These are phyloP conservation scores for Heterobasidion irregulare DNA, from an alignment of 1,284 basidiomycete species.

Conservation along the genomic window DNA sequence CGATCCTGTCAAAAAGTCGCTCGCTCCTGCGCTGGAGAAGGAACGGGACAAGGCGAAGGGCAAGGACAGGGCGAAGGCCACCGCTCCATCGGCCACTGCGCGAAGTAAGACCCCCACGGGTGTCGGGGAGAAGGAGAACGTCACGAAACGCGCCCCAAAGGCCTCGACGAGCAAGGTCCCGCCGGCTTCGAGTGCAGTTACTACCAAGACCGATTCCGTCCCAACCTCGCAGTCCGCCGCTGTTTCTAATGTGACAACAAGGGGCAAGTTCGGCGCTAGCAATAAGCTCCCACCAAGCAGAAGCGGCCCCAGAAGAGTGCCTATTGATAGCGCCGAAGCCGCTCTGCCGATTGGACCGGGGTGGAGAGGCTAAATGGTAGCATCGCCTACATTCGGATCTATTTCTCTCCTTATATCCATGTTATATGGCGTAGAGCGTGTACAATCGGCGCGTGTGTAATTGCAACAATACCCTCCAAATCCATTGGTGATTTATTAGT, in stretches of 20 bases:
- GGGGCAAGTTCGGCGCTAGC: slow-evolving; percentile 5
- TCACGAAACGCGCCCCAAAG: slow-evolving; percentile 6
- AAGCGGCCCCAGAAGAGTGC: slow-evolving; percentile 47
- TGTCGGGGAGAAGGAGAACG: slow-evolving; percentile 11
- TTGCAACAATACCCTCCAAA: background rate
- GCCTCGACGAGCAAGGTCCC: slow-evolving; percentile 6
- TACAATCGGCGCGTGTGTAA: background rate
- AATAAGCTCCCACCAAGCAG: slow-evolving; percentile 19
- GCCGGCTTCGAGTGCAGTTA: background rate
- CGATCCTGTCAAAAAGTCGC: background rate
- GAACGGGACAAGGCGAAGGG: background rate
- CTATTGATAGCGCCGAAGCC: slow-evolving; percentile 48
- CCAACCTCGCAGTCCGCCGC: background rate
- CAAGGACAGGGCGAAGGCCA: background rate
- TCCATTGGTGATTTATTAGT: background rate
- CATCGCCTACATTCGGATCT: too few relatives aligned
- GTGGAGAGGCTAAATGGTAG: background rate
- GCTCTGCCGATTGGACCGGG: slow-evolving; percentile 17
- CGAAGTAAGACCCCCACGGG: background rate
- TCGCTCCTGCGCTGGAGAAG: slow-evolving; percentile 4
- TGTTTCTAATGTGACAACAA: slow-evolving; percentile 2
- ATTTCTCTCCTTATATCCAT: too few relatives aligned
- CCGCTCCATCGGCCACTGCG: background rate
- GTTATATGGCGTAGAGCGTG: too few relatives aligned
- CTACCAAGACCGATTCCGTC: background rate